Conservation (phyloP, 176 grass and related monocot species). For the Zizania latifolia region DNA sequence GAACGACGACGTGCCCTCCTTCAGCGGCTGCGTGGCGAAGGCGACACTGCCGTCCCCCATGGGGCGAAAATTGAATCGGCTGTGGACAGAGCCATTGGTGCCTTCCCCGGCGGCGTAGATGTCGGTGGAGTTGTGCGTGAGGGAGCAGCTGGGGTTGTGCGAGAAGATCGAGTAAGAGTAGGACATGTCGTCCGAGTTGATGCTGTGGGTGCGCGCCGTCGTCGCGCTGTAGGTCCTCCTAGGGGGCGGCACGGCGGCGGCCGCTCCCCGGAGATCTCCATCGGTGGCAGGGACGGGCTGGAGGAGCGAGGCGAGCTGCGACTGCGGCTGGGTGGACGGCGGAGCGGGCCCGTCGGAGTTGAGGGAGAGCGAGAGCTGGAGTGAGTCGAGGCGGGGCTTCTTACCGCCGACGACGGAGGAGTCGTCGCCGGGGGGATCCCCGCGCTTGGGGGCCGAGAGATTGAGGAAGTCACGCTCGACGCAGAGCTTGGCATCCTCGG, state of each 20-base stretch:
- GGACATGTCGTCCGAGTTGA: slow-evolving; percentile 93
- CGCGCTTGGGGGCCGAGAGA: slow-evolving; percentile 60
- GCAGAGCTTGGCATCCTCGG: slow-evolving; percentile 27
- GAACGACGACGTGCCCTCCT: slow-evolving; percentile 60
- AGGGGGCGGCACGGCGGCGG: slow-evolving; percentile 7
- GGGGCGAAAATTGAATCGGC: slow-evolving; percentile 81
- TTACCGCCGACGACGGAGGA: slow-evolving; percentile 59
- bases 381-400: slow-evolving; percentile 62
- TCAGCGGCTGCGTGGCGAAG: slow-evolving; percentile 49
- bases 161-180: slow-evolving; percentile 95
- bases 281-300: slow-evolving; percentile 6
- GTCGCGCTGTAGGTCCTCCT: slow-evolving; percentile 69
- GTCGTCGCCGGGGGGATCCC: slow-evolving; percentile 50
- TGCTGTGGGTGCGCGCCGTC: slow-evolving; percentile 56
- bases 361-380: slow-evolving; percentile 82
- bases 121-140: slow-evolving; percentile 91
- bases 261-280: slow-evolving; percentile 35
- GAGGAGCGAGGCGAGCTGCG: slow-evolving; percentile 15
- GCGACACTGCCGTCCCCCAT: slow-evolving; percentile 89
- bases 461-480: slow-evolving; percentile 69
- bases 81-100: slow-evolving; percentile 96
- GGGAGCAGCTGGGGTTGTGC: slow-evolving; percentile 96
- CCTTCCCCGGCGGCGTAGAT: slow-evolving; percentile 93
- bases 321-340: not conserved
- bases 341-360: slow-evolving; percentile 31